These are phyloP conservation scores for Rubus idaeus DNA, from an alignment of 306 rosid genomes.

Conservation along the genomic window DNA sequence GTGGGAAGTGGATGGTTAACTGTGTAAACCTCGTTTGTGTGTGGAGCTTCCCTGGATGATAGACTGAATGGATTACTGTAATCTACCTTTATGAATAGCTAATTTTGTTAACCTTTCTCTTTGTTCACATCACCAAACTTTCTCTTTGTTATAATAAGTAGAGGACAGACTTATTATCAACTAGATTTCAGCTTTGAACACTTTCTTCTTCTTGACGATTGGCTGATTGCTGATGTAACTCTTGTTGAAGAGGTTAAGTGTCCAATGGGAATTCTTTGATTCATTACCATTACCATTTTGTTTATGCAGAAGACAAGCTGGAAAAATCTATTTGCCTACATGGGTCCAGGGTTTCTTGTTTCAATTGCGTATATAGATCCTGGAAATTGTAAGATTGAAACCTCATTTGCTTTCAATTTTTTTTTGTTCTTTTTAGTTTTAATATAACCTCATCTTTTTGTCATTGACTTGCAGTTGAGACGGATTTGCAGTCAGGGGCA, in stretches of 20 bases:
- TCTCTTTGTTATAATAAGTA: not conserved
- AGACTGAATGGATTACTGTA: not conserved
- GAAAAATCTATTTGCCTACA: conserved; percentile 88
- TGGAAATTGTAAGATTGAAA: conserved; percentile 78
- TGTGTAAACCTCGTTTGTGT: not conserved
- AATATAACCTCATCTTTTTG: conserved; percentile 25
- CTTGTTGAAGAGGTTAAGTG: not conserved
- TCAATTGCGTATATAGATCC: conserved; percentile 99
- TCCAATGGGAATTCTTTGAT: not conserved
- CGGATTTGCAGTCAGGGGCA: conserved; percentile 96
- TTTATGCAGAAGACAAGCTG: conserved; percentile 78
- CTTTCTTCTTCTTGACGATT: not conserved
- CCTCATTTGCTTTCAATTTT: conserved; percentile 12
- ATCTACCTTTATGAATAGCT: not conserved
- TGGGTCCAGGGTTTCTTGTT: conserved; percentile 99
- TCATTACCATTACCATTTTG: conserved; percentile 25
- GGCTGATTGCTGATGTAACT: not conserved
- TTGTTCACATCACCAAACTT: not conserved
- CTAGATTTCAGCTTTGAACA: not conserved
- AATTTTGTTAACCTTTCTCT: not conserved
- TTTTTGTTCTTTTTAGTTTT: conserved; percentile 9
- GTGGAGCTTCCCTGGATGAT: not conserved
- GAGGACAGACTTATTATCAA: not conserved
- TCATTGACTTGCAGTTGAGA: conserved; percentile 64
- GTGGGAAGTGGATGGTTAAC: not conserved